Base-by-base conservation (phyloP, 352 stramenopile species). In the Halophytophthora polymorphica region DNA sequence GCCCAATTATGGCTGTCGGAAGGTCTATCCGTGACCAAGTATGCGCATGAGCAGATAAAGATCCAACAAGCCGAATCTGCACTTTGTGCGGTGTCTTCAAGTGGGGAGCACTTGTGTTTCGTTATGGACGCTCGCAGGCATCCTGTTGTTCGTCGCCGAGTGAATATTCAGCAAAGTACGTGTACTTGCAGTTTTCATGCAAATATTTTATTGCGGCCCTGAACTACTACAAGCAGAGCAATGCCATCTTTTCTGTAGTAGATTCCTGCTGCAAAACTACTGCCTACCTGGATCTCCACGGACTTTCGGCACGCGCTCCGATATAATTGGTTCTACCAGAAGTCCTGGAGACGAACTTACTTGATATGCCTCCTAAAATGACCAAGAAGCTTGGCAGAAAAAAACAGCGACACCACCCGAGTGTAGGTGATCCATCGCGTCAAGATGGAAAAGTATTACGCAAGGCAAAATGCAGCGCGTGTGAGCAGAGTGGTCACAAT, bases 111-210 rank as follows among this genome's bases (percentile, higher is more conserved):
- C n/a, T 2, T 43, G 8, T 25, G 22, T 12, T 52, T 37, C 18
- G 51, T 51, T 39, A 28, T 46, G 6, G 44, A 51, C 36, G 21
- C 34, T 25, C 51, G 42, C 39, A 23, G 15, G 1, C 2, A 7
- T 34, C 44, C 51, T 2, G 28, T 58, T 23, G 12, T 34, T 13
- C 51, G 18, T 1, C 23, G 51, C 3, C 14, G 8, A 19, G 51
- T 58, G 14, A 39, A 53, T 38, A 14, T 58, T 3, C 6, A n/a
- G 3, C n/a, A 21, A n/a, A 14, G 36, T 13, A 44, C 51, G 19
- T 61, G 53, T 43, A 33, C 53, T 37, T 61, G 53, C 34, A 45
- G 23, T 6, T 28, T 29, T 21, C 53, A 17, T 60, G 53, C 38
- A 50, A 44, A n/a, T 44, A 60, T 41, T 48, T 53, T 14, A 45